Evolutionary conservation across 2,329 filamentous ascomycete species (phyloP).

Genomic region (Exserohilum turcica): DNA sequence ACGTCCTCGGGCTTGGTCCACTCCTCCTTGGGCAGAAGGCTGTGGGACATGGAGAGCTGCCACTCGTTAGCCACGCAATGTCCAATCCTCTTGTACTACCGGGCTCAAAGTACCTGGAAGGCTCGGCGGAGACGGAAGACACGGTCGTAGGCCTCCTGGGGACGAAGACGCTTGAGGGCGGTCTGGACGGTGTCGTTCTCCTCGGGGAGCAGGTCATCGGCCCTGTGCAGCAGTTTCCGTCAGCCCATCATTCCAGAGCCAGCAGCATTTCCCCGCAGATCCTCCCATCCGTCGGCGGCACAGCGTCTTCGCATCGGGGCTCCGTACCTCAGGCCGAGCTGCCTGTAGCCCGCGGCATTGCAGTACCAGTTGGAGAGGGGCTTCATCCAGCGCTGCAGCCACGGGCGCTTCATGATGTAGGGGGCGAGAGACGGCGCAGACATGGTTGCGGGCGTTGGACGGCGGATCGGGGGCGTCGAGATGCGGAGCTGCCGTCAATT

Average conservation of each 20-base stretch:
- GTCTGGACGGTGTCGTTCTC: slow-evolving; percentile 85
- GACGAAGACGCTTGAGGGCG: slow-evolving; percentile 86
- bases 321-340: slow-evolving; percentile 84
- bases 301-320: slow-evolving; percentile 1
- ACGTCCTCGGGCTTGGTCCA: slow-evolving; percentile 73
- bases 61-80: slow-evolving; percentile 23
- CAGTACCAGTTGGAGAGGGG: slow-evolving; percentile 88
- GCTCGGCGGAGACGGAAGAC: slow-evolving; percentile 96
- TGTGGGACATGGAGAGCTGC: slow-evolving; percentile 69
- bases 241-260: slow-evolving; percentile 34
- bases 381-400: slow-evolving; percentile 77
- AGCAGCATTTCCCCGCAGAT: background rate
- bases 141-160: slow-evolving; percentile 93
- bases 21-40: slow-evolving; percentile 67
- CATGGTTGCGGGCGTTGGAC: slow-evolving; percentile 57
- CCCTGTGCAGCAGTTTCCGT: slow-evolving; percentile 60
- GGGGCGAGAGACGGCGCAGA: slow-evolving; percentile 74
- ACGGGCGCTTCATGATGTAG: slow-evolving; percentile 82
- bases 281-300: background rate
- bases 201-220: slow-evolving; percentile 93
- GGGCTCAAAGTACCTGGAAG: slow-evolving; percentile 69
- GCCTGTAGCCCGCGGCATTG: slow-evolving; percentile 88
- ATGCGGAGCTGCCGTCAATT: slow-evolving; percentile 36
- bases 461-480: slow-evolving; percentile 25
- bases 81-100: background rate